Evolutionary conservation across 805 yeast species (phyloP), one percentile per base, ranked within the genome.

Genomic region (Candida verbasci): DNA sequence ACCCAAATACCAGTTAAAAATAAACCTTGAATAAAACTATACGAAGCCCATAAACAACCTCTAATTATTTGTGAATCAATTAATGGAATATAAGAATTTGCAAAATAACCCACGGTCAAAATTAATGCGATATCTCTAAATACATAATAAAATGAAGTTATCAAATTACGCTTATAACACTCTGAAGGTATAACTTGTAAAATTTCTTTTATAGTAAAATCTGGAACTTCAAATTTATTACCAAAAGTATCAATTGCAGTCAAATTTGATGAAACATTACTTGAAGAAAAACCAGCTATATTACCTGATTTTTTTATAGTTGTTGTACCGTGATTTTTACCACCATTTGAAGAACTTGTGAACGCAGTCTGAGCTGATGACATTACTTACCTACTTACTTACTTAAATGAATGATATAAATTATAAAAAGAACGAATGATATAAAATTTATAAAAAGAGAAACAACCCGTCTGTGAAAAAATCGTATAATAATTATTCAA

Each of bases 1-100:
- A 86, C 82, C 95, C 95, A 86, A 33, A 81, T 37, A 31, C 95
- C 95, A 21, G 88, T 80, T 40, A 80, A 80, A 42, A 82, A 75
- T 38, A 85, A 63, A 20, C 91, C 87, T 49, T 76, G 75, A 30
- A 63, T 53, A 37, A 70, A 52, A 14, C 77, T 58, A 53, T 82
- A 80, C 12, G 55, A 59, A 26, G 68, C 46, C 91, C 93, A 85
- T 32, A 75, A 72, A 6, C 63, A 55, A 40, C 72, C 71, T 45
- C 93, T 72, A 6, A 69, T 50, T 9, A 55, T 45, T 24, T 50
- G 47, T 41, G 58, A 57, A 15, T 74, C 71, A 29, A 81, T 49
- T 43, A 55, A 42, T 17, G 78, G 84, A 47, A 83, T 78, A 47
- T 65, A 67, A 34, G 62, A 65, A 21, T 39, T 35, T 4, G 80